These are phyloP conservation scores for Penicillium sclerotiorum DNA, from an alignment of 2,329 filamentous ascomycete genomes.

Conservation along the genomic window DNA sequence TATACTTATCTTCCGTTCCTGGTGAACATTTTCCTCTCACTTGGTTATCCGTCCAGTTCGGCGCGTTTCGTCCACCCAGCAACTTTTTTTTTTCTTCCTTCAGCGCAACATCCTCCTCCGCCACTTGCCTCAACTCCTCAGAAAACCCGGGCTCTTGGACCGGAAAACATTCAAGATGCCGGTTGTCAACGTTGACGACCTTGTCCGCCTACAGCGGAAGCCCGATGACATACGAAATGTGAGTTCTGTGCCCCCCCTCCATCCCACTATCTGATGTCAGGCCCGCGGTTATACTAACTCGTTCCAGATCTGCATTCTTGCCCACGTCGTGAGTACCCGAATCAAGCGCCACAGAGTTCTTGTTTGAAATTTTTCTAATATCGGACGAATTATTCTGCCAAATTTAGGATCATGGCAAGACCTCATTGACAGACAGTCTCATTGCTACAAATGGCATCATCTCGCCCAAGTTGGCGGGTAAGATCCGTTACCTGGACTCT, in stretches of 20 bases:
- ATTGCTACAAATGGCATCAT: slow-evolving; percentile 99
- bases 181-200: slow-evolving; percentile 84
- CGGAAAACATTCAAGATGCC: slow-evolving; percentile 67
- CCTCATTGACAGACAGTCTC: slow-evolving; percentile 91
- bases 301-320: slow-evolving; percentile 84
- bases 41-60: neutral
- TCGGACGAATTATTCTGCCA: slow-evolving; percentile 5
- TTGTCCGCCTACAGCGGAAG: slow-evolving; percentile 85
- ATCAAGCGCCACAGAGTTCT: neutral
- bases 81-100: slow-evolving; percentile 25
- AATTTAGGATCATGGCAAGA: slow-evolving; percentile 88
- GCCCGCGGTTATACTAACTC: slow-evolving; percentile 33
- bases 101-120: slow-evolving; percentile 16
- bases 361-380: neutral
- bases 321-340: slow-evolving; percentile 72
- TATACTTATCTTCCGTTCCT: neutral
- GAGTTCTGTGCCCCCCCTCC: slow-evolving; percentile 48
- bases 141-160: slow-evolving; percentile 13
- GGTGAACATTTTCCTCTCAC: neutral
- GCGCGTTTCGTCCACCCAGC: slow-evolving; percentile 19
- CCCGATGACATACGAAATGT: slow-evolving; percentile 92
- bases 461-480: slow-evolving; percentile 93
- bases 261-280: slow-evolving; percentile 31
- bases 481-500: slow-evolving; percentile 96
- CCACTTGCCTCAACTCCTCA: slow-evolving; percentile 13